Evolutionary conservation across 1,139 yeast genomes (phyloP), one percentile per base, ranked within the genome.

Genomic region (Blastobotrys apis): DNA sequence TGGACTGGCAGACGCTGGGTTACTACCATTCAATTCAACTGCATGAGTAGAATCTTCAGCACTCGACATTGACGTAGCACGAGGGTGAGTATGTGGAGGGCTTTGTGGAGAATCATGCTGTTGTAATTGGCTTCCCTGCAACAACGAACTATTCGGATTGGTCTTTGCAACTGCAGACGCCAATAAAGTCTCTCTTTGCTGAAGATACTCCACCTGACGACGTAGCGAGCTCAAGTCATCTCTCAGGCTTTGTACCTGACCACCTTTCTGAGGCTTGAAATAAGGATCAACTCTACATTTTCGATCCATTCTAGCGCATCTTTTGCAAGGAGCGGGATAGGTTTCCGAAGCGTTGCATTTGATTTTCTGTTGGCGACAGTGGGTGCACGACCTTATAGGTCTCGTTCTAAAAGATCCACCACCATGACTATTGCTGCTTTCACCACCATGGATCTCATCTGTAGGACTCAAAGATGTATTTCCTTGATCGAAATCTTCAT

Each of bases 301-400:
- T 34, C 88, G 71, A 2, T 80, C 81, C 85, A 84, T 83, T 57
- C 83, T 72, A 39, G 79, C 82, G 64, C 97, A 90, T 47, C 96
- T 67, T 26, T 82, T 76, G 63, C 97, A 90, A 0, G 96, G 86
- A 12, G 73, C 72, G 1, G 97, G 97, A 55, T 77, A 84, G 50
- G 82, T 80, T 21, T 84, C 92, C 3, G 86, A 77, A 0, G 97
- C 97, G 60, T 90, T 86, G 66, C 97, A 90, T 59, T 84, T 84
- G 65, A 88, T 87, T 65, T 90, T 90, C 62, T 88, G 97, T 61
- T 90, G 97, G 44, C 97, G 79, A 62, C 97, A 90, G 59, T 87
- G 94, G 0, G 95, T 85, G 60, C 97, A 90, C 2, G 95, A 84
- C 0, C 95, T 84, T 1, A 88, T 94, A 0, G 96, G 96, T 45